These are phyloP conservation scores for Aspergillus sp. DNA, from an alignment of 2,329 filamentous ascomycete species.

Conservation along the genomic window DNA sequence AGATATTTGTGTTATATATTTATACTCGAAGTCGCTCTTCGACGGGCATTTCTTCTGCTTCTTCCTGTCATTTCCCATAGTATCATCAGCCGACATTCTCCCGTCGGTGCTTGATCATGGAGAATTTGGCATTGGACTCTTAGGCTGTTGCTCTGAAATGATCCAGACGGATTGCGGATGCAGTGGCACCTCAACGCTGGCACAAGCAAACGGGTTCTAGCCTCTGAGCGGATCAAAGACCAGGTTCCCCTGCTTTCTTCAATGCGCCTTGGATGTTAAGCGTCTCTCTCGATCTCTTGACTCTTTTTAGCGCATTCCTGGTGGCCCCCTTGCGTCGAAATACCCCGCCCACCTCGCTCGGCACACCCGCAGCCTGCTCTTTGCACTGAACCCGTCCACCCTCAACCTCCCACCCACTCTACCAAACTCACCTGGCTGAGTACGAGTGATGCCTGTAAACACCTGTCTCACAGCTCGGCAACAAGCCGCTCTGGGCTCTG, in stretches of 20 bases:
- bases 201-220: not conserved
- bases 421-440: no score
- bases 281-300: no score
- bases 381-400: no score
- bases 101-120: not conserved
- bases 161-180: not conserved
- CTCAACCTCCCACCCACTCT: not conserved
- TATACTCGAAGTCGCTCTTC: not conserved
- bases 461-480: slow-evolving; percentile 7
- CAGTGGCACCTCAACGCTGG: not conserved
- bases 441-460: slow-evolving; percentile 5
- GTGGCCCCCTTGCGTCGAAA: not conserved
- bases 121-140: not conserved
- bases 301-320: no score
- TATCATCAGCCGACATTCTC: no score
- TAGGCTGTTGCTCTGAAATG: not conserved
- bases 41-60: not conserved
- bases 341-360: not conserved
- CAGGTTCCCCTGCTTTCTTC: not conserved
- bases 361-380: not conserved
- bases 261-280: no score
- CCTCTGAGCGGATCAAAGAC: not conserved
- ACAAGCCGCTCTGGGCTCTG: not conserved
- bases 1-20: not conserved
- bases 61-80: not conserved